A percentile compares a stretch with the other conserved stretches of the same genome.
These are phyloP conservation scores for Phytophthora citricola DNA, from an alignment of 352 stramenopile genomes.

Conservation along the genomic window DNA sequence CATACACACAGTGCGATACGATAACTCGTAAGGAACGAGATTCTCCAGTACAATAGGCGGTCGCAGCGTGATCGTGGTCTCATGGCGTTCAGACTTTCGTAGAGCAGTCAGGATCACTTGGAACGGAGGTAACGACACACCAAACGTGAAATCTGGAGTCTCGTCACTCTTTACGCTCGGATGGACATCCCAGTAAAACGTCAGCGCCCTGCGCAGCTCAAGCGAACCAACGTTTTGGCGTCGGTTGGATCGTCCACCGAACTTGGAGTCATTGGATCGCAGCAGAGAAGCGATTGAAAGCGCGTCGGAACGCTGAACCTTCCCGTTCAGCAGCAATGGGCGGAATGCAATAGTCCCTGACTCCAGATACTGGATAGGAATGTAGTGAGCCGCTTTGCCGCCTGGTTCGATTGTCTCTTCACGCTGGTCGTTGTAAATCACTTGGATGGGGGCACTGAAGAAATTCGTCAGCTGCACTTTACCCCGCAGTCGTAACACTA, in stretches of 20 bases:
- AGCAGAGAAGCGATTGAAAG: constrained; percentile 72
- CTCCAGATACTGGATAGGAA: constrained; percentile 84
- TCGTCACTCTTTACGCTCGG: constrained; percentile 32
- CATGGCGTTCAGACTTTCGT: constrained; percentile 79
- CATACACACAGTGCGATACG: constrained; percentile 79
- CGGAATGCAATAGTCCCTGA: constrained; percentile 74
- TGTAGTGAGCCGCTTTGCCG: constrained; percentile 64
- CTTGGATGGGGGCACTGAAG: constrained; percentile 71
- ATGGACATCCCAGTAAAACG: constrained; percentile 81
- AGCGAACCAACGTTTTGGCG: constrained; percentile 62
- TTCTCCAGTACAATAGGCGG: constrained; percentile 81
- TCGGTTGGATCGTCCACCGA: constrained; percentile 28
- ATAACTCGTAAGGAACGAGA: constrained; percentile 73
- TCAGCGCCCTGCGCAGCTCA: constrained; percentile 70
- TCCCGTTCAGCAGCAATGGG: constrained; percentile 63
- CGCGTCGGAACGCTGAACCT: constrained; percentile 62
- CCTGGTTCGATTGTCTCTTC: constrained; percentile 59
- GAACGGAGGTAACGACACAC: constrained; percentile 66
- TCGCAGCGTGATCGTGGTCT: constrained; percentile 74
- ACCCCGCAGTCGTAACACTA: constrained; percentile 78
- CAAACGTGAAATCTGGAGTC: constrained; percentile 37
- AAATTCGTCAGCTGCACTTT: constrained; percentile 85
- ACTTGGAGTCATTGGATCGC: constrained; percentile 42
- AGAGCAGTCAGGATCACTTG: constrained; percentile 77
- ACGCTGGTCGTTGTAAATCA: constrained; percentile 77